Evolutionary conservation across 2,329 filamentous ascomycete genomes (phyloP).

Genomic region (Venturia aucupariae): DNA sequence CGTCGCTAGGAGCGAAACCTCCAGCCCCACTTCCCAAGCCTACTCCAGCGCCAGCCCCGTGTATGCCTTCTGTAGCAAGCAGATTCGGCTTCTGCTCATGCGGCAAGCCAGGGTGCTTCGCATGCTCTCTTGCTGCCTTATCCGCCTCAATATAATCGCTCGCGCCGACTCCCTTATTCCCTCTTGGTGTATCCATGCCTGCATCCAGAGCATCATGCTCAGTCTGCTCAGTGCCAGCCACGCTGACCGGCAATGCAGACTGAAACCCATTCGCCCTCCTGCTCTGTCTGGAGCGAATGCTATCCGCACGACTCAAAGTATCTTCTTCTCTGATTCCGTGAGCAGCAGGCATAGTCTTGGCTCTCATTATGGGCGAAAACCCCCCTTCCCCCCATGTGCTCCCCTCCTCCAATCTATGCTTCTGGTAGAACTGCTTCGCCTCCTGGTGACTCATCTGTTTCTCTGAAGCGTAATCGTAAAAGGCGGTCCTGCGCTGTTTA

Average conservation of each 20-base stretch:
- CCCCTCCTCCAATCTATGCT: slow-evolving; percentile 52
- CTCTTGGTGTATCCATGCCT: background rate
- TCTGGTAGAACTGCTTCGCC: slow-evolving; percentile 91
- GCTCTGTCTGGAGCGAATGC: slow-evolving; percentile 34
- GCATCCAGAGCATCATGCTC: background rate
- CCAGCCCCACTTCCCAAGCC: slow-evolving; percentile 52
- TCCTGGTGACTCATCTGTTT: slow-evolving; percentile 91
- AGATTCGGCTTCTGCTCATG: slow-evolving; percentile 47
- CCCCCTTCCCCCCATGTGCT: slow-evolving; percentile 15
- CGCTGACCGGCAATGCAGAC: slow-evolving; percentile 25
- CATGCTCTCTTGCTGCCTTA: slow-evolving; percentile 39
- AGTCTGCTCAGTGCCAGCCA: slow-evolving; percentile 16
- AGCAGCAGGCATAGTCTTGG: slow-evolving; percentile 34
- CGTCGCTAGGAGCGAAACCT: slow-evolving; percentile 62
- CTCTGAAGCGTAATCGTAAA: slow-evolving; percentile 88
- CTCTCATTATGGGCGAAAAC: slow-evolving; percentile 33
- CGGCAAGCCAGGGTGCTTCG: slow-evolving; percentile 41
- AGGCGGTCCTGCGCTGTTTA: slow-evolving; percentile 63
- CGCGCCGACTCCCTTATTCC: slow-evolving; percentile 18
- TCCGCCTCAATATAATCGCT: slow-evolving; percentile 36
- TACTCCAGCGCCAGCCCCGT: slow-evolving; percentile 49
- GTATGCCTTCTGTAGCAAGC: slow-evolving; percentile 44
- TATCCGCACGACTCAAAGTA: slow-evolving; percentile 30
- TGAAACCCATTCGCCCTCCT: slow-evolving; percentile 17
- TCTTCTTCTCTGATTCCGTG: slow-evolving; percentile 28